A percentile compares a stretch with the other conserved stretches of the same genome.
phyloP scores from a whole-genome alignment of 768 basidiomycete genomes.

The Peribolospora baueri region DNA sequence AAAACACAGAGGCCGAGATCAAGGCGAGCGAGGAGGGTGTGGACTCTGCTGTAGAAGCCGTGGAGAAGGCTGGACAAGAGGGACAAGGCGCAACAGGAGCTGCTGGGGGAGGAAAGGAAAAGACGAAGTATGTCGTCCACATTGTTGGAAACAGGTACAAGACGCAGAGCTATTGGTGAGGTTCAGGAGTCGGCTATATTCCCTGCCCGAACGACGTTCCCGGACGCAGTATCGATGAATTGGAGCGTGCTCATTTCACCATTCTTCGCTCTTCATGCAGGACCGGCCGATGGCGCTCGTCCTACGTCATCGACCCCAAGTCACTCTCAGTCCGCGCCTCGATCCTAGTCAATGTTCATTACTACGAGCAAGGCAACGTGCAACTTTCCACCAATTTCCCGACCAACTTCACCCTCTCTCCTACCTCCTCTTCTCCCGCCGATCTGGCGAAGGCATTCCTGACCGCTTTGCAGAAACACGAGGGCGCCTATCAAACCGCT shows the following conservation, averaged over 20 bases:
- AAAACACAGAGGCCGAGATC: slow-evolving; percentile 1
- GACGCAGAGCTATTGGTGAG: slow-evolving; percentile 70
- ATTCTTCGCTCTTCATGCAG: slow-evolving; percentile 22
- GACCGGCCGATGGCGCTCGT: slow-evolving; percentile 86
- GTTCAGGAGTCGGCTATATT: not conserved
- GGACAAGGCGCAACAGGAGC: not conserved
- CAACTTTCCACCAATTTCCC: slow-evolving; percentile 60
- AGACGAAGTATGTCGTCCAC: slow-evolving; percentile 38
- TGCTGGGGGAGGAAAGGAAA: slow-evolving; percentile 6
- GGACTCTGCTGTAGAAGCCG: slow-evolving; percentile 9
- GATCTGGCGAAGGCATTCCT: slow-evolving; percentile 45
- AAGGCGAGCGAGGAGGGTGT: slow-evolving; percentile 10
- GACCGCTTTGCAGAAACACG: slow-evolving; percentile 45
- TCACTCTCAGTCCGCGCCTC: slow-evolving; percentile 34
- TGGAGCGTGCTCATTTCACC: not conserved
- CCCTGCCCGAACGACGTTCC: not conserved
- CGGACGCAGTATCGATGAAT: slow-evolving; percentile 1
- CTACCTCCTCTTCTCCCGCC: slow-evolving; percentile 26
- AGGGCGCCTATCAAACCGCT: slow-evolving; percentile 57
- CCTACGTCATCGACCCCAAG: slow-evolving; percentile 47
- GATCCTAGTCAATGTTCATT: slow-evolving; percentile 69
- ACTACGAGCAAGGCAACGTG: slow-evolving; percentile 93
- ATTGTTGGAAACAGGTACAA: slow-evolving; percentile 94
- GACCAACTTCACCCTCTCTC: slow-evolving; percentile 31
- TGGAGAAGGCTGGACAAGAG: slow-evolving; percentile 8